phyloP scores from a whole-genome alignment of 352 stramenopile species.

The Phytophthora brassicae region DNA sequence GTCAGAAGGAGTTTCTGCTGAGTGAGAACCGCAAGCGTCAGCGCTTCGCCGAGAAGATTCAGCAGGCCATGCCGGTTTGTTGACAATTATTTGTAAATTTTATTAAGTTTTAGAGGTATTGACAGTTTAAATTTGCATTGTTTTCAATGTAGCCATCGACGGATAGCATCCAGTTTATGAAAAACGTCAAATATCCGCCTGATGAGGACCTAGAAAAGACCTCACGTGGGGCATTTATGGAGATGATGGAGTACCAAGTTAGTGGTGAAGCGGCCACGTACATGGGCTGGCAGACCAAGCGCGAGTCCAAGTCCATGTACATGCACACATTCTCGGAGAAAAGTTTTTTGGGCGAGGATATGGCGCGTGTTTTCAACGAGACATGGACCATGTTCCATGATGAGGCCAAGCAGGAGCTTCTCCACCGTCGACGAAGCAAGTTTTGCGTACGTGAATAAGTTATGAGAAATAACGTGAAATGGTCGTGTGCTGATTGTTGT shows the following conservation, averaged over 20 bases:
- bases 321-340: slow-evolving; percentile 80
- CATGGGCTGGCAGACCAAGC: slow-evolving; percentile 78
- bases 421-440: slow-evolving; percentile 77
- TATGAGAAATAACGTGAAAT: not conserved
- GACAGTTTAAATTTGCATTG: no score
- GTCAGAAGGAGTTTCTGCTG: slow-evolving; percentile 85
- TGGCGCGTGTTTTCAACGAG: slow-evolving; percentile 77
- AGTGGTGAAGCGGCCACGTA: slow-evolving; percentile 66
- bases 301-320: slow-evolving; percentile 88
- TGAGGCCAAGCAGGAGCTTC: slow-evolving; percentile 66
- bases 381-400: slow-evolving; percentile 80
- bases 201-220: slow-evolving; percentile 82
- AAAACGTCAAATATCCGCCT: slow-evolving; percentile 81
- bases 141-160: slow-evolving; percentile 58
- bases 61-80: slow-evolving; percentile 80
- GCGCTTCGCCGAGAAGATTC: slow-evolving; percentile 85
- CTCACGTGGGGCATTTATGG: slow-evolving; percentile 69
- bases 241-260: slow-evolving; percentile 84
- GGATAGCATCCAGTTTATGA: slow-evolving; percentile 88
- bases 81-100: not conserved
- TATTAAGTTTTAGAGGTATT: not conserved
- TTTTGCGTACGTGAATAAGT: slow-evolving; percentile 67
- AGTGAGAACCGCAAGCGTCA: slow-evolving; percentile 87
- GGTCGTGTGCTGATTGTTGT: not conserved
- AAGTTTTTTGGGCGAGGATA: slow-evolving; percentile 65